Evolutionary conservation across 345 rosid genomes (phyloP).

Genomic region (Salix purpurea): DNA sequence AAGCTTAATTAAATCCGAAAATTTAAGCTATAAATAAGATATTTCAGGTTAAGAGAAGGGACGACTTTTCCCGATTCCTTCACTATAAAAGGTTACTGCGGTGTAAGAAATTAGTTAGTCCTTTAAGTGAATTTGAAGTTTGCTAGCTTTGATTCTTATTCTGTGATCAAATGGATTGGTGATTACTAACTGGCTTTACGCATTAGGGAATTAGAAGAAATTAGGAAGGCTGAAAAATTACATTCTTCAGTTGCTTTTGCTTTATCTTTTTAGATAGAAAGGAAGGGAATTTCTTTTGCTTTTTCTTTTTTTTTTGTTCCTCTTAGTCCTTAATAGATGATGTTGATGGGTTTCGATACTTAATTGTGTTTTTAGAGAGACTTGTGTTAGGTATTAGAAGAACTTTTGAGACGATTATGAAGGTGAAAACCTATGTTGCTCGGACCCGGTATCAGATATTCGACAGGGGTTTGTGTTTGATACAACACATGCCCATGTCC

Average conservation of each 20-base stretch:
- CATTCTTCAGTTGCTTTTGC: neutral
- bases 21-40: too few species aligned
- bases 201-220: neutral
- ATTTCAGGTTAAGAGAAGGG: too few species aligned
- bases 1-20: too few species aligned
- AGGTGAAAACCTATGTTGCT: too few species aligned
- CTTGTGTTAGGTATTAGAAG: too few species aligned
- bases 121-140: neutral
- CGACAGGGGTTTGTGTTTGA: too few species aligned
- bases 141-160: neutral
- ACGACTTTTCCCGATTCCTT: too few species aligned
- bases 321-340: neutral
- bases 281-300: neutral
- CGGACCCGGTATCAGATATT: too few species aligned
- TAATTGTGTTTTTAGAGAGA: too few species aligned
- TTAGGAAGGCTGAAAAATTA: neutral
- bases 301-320: neutral
- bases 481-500: too few species aligned
- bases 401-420: too few species aligned
- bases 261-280: neutral
- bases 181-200: neutral
- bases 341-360: neutral
- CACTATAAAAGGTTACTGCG: too few species aligned
- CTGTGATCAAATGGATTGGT: neutral
- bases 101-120: neutral